Evolutionary conservation across 768 basidiomycete genomes (phyloP).

Genomic region (Lentinula lateritia): DNA sequence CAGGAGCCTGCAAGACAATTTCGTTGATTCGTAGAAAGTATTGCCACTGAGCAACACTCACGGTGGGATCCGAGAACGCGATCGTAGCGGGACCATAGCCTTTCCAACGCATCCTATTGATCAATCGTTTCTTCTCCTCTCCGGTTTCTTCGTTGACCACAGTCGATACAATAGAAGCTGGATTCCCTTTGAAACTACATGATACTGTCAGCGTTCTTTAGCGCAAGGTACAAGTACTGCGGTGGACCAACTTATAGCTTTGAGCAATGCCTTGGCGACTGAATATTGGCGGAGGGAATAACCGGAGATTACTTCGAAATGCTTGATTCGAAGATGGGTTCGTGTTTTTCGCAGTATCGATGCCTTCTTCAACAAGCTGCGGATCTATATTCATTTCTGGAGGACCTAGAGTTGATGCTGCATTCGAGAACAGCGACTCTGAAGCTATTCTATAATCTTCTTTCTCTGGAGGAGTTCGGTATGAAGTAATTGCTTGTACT

Average conservation of each 20-base stretch:
- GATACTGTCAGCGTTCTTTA: background rate
- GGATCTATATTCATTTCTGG: conserved; percentile 48
- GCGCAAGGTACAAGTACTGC: background rate
- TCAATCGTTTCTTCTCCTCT: conserved; percentile 75
- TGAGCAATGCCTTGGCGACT: conserved; percentile 76
- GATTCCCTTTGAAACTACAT: conserved; percentile 69
- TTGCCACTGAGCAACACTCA: conserved; percentile 17
- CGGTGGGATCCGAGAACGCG: conserved; percentile 56
- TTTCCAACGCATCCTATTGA: conserved; percentile 85
- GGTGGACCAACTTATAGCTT: conserved; percentile 61
- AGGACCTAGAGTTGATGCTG: conserved; percentile 11
- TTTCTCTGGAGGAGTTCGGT: conserved; percentile 60
- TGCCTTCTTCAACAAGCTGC: conserved; percentile 24
- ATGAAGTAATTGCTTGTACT: conserved; percentile 76
- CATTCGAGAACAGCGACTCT: conserved; percentile 12
- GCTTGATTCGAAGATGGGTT: conserved; percentile 6
- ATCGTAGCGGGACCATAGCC: conserved; percentile 73
- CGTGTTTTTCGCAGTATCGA: background rate
- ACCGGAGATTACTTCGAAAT: conserved; percentile 52
- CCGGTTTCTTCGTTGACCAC: conserved; percentile 70
- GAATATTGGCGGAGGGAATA: conserved; percentile 89
- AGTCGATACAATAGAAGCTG: conserved; percentile 66
- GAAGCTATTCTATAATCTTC: conserved; percentile 50
- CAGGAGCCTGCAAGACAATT: conserved; percentile 38
- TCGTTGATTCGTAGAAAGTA: background rate